Evolutionary conservation across 768 basidiomycete genomes (phyloP).

Genomic region (Vararia minispora): DNA sequence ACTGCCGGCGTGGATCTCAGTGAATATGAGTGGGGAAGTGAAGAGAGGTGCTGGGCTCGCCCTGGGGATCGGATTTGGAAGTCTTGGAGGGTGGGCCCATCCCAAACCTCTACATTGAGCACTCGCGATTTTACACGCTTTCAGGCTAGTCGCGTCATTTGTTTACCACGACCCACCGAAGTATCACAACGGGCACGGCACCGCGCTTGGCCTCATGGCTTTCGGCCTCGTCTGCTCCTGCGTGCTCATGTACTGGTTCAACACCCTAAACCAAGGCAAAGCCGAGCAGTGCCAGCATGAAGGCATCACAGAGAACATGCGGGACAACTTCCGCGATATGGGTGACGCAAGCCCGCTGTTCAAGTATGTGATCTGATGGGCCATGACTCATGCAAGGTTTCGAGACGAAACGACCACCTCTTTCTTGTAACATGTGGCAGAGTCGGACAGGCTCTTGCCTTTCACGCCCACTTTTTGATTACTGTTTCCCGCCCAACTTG

Average conservation of each 20-base stretch:
- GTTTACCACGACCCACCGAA: conserved; percentile 28
- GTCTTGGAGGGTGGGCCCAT: conserved; percentile 39
- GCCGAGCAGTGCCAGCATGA: conserved; percentile 31
- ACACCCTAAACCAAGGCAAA: conserved; percentile 37
- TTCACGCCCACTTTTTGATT: too few relatives aligned
- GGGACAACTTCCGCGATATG: conserved; percentile 33
- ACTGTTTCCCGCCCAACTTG: too few relatives aligned
- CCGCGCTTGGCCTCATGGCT: conserved; percentile 23
- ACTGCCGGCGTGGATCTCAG: conserved; percentile 41
- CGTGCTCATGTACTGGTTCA: conserved; percentile 40
- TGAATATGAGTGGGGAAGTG: conserved; percentile 44
- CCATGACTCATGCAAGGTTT: too few relatives aligned
- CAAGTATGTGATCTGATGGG: conserved; percentile 28
- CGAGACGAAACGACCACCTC: too few relatives aligned
- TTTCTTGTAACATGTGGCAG: too few relatives aligned
- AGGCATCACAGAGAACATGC: conserved; percentile 29
- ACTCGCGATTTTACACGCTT: neutral
- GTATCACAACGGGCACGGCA: conserved; percentile 27
- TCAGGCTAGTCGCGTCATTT: conserved; percentile 31
- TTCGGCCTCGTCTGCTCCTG: conserved; percentile 29
- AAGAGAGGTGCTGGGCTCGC: conserved; percentile 41
- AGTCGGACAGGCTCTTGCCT: too few relatives aligned
- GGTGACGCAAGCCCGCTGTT: conserved; percentile 48
- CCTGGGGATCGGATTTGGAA: conserved; percentile 42
- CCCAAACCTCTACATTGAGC: conserved; percentile 21